Percentiles rank a stretch among this genome's conserved stretches.
These are phyloP conservation scores for Russula vinacea DNA, from an alignment of 768 basidiomycete genomes.

Conservation along the genomic window DNA sequence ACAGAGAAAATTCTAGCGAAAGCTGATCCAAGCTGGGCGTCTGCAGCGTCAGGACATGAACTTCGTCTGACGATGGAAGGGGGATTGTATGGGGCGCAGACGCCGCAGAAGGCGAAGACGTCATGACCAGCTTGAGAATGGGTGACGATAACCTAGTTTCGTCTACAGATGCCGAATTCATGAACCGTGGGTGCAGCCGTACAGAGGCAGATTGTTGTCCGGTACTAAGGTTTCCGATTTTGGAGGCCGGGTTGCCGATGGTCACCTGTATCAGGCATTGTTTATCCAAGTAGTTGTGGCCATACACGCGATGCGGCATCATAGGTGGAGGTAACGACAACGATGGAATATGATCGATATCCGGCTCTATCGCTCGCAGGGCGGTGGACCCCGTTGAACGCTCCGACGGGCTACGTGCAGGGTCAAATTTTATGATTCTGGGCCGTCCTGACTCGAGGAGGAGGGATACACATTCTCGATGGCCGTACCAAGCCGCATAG, in stretches of 20 bases:
- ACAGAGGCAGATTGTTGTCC: constrained; percentile 49
- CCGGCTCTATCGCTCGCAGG: constrained; percentile 48
- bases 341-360: constrained; percentile 90
- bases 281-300: constrained; percentile 91
- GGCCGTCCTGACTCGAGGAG: constrained; percentile 40
- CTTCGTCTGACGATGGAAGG: constrained; percentile 70
- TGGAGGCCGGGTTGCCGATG: constrained; percentile 62
- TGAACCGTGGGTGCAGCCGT: constrained; percentile 69
- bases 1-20: constrained; percentile 87
- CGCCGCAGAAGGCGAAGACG: constrained; percentile 76
- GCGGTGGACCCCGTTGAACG: constrained; percentile 32
- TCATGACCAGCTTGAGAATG: constrained; percentile 93
- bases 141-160: constrained; percentile 68
- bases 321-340: constrained; percentile 96
- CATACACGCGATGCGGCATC: constrained; percentile 96
- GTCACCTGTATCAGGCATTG: constrained; percentile 82
- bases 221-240: constrained; percentile 30
- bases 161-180: constrained; percentile 64
- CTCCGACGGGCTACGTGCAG: constrained; percentile 31
- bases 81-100: constrained; percentile 89
- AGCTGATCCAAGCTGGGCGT: constrained; percentile 68
- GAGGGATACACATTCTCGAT: constrained; percentile 61
- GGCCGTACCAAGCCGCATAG: constrained; percentile 97
- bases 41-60: constrained; percentile 83
- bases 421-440: constrained; percentile 26